These are phyloP conservation scores for Irpex sp. DNA, from an alignment of 1,284 basidiomycete genomes.

Conservation along the genomic window DNA sequence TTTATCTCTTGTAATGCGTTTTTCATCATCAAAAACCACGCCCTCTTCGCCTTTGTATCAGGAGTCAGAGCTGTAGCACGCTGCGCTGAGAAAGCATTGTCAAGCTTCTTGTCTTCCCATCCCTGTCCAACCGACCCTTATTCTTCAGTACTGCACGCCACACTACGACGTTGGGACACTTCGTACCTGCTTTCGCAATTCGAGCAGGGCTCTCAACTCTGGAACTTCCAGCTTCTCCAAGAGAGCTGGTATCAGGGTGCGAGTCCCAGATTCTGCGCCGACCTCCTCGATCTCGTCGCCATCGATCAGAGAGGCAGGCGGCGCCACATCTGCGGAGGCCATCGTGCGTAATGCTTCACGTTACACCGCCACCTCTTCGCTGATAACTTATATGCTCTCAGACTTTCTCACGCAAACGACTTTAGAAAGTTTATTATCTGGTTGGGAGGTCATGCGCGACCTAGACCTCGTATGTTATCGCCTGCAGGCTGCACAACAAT, in stretches of 20 bases:
- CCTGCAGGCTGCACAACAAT: too few relatives aligned
- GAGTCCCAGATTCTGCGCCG: too few relatives aligned
- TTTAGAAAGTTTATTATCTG: too few relatives aligned
- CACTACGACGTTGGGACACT: too few relatives aligned
- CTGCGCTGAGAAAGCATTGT: not conserved
- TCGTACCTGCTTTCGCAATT: too few relatives aligned
- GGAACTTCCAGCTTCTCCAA: not conserved
- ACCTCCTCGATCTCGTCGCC: too few relatives aligned
- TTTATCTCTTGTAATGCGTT: slow-evolving; percentile 18
- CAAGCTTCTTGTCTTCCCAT: not conserved
- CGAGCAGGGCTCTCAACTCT: not conserved
- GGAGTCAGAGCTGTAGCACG: slow-evolving; percentile 4
- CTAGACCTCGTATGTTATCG: not conserved
- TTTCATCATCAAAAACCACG: slow-evolving; percentile 18
- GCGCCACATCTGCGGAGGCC: not conserved
- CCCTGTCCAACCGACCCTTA: too few relatives aligned
- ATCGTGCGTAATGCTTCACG: not conserved
- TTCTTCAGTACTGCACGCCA: too few relatives aligned
- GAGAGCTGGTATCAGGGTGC: not conserved
- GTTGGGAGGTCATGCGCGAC: too few relatives aligned
- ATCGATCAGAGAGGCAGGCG: too few relatives aligned
- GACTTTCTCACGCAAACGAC: not conserved
- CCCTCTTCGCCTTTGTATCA: not conserved
- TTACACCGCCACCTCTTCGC: too few relatives aligned
- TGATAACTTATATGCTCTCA: too few relatives aligned